Evolutionary conservation across 306 rosid species (phyloP), one percentile per base, ranked within the genome.

Genomic region (Casuarina cunninghamiana): DNA sequence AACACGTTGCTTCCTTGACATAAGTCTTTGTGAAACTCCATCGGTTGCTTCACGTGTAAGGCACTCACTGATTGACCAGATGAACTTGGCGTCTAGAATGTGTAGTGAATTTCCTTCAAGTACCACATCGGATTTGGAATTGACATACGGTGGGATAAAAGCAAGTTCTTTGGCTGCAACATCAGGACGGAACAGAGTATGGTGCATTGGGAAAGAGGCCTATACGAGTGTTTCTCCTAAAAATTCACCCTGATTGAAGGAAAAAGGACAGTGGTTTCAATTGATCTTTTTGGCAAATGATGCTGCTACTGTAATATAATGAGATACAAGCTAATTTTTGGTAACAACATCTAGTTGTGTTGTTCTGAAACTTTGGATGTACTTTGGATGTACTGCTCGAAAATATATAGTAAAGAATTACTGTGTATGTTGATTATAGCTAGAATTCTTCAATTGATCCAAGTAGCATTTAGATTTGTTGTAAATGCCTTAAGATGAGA

Each of bases 201-300:
- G 93, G 89, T 85, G 93, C 84, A 86, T 86, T 45, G 85, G 89
- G 45, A 79, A 72, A 77, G 97, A 91, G 84, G 90, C 84, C 71
- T 88, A 89, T 86, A 49, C 57, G 7, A 88, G 85, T 69, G 68
- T 69, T 50, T 86, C 98, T 70, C 76, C 91, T 57, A 76, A 68
- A 68, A 83, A 80, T 72, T 89, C 90, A 26, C 91, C 94, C 42
- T 66, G 15, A 66, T 26, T 2, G 3, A 46, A 46, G 55, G 45
- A 78, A 82, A 71, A 16, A 8, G 12, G 51, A 69, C 32, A 26
- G 48, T 70, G 72, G 80, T 39, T 77, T 61, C 45, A 32, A 79
- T 57, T 46, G 58, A 21, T 4, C 5, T 21, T 32, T 65, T 61
- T 55, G 85, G 91, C 83, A 85, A 85, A 90, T 26, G 32, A 26